Evolutionary conservation across 352 stramenopile genomes (phyloP).

Genomic region (Pythium monospermum): DNA sequence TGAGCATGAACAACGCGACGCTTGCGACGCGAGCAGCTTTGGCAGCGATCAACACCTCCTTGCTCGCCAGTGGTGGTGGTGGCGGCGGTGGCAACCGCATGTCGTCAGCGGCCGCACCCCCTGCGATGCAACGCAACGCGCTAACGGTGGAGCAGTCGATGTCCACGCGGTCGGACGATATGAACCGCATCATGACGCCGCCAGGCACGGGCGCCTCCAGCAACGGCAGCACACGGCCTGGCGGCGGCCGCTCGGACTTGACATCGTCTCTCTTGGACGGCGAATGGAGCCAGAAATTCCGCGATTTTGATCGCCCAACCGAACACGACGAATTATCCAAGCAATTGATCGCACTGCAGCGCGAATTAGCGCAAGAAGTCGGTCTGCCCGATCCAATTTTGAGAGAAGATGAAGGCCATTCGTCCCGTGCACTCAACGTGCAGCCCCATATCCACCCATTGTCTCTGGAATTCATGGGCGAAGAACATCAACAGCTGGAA

Average conservation of each 20-base stretch:
- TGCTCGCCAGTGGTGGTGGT: too few species aligned
- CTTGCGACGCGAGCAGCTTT: neutral
- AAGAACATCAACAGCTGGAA: constrained; percentile 74
- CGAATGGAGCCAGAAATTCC: constrained; percentile 78
- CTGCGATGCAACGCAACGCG: too few species aligned
- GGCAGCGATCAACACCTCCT: neutral
- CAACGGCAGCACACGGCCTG: constrained; percentile 2
- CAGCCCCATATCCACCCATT: constrained; percentile 70
- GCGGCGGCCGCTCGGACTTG: constrained; percentile 31
- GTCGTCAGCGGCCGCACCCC: too few species aligned
- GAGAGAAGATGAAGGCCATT: constrained; percentile 66
- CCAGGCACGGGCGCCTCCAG: too few species aligned
- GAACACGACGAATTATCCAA: constrained; percentile 80
- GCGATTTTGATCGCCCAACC: constrained; percentile 68
- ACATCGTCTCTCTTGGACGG: constrained; percentile 52
- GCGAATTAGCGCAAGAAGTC: constrained; percentile 71
- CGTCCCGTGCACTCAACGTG: constrained; percentile 48
- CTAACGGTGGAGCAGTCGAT: neutral
- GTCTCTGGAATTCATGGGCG: constrained; percentile 81
- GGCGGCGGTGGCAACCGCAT: too few species aligned
- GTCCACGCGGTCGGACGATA: constrained; percentile 23
- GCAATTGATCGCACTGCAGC: constrained; percentile 60
- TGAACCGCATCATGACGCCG: too few species aligned
- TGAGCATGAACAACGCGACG: neutral
- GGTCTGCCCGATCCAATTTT: constrained; percentile 53